Evolutionary conservation across 2,329 filamentous ascomycete genomes (phyloP), one percentile per base, ranked within the genome.

Genomic region (Neonectria neomacrospora): DNA sequence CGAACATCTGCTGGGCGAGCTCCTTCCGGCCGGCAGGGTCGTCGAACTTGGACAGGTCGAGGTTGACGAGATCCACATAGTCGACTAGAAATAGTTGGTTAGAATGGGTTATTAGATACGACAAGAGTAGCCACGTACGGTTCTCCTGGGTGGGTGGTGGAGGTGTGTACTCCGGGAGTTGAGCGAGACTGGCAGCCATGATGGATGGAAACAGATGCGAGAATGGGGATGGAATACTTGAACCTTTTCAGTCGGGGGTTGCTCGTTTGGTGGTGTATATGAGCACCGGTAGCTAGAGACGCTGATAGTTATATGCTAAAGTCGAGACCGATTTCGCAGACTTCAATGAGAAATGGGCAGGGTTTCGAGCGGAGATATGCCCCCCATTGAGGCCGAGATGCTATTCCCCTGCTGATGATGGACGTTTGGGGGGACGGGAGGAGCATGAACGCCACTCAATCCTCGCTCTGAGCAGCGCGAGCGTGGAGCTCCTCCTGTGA

Each of bases 11-110:
- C 11, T 61, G 65, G n/a, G 74, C 73, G 10, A 79, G 69, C 48
- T 72, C 63, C 52, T 75, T 67, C 8, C 69, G 57, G 16, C 63
- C 65, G 9, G 12, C 61, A 2, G 74, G 74, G 41, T 70, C 63
- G 39, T 74, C 72, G 22, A 74, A 74, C 47, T 72, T 71, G 37
- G 72, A 67, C 42, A 74, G 66, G 34, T 74, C 73, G 23, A 74
- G 56, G 50, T 73, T 73, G 10, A 71, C 64, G 12, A 75, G 68
- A 14, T 74, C 67, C 44, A 73, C 69, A 64, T 73, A 75, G 55
- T 75, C 73, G 61, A 72, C 67, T 69, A 30, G 6, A 9, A 18
- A 10, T 10, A n/a, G n/a, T 5, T 18, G 1, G 34, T 61, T 12
- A 61, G 58, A 16, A 8, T 14, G 3, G 14, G 5, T 50, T 6